These are phyloP conservation scores for Clavariopsis aquatica DNA, from an alignment of 495 filamentous ascomycete species.

Conservation along the genomic window DNA sequence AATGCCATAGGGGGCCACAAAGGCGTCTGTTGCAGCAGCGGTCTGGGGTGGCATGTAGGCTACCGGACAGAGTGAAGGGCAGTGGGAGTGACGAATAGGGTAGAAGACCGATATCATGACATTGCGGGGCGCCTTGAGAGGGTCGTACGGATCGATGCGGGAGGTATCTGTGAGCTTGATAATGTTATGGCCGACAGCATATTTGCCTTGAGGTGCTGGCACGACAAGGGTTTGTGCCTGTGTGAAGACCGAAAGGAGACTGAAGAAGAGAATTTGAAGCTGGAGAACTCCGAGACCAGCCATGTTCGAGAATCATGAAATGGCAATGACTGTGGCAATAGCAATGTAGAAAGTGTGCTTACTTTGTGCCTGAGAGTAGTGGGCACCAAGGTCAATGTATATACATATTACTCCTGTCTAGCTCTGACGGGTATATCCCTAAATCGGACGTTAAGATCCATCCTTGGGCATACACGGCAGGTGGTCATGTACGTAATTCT, in stretches of 20 bases:
- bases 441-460: too few relatives aligned
- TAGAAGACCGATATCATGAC: conserved; percentile 37
- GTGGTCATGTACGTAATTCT: not conserved
- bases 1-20: not conserved
- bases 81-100: conserved; percentile 4
- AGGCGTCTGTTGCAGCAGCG: conserved; percentile 5
- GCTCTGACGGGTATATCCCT: not conserved
- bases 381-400: too few relatives aligned
- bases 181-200: conserved; percentile 8
- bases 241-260: not conserved
- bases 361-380: too few relatives aligned
- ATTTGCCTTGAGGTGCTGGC: conserved; percentile 18
- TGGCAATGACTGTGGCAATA: too few relatives aligned
- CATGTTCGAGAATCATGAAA: not conserved
- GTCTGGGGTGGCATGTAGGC: conserved; percentile 26
- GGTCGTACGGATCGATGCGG: conserved; percentile 32
- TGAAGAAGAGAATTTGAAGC: not conserved
- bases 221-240: conserved; percentile 13
- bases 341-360: too few relatives aligned
- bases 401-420: not conserved
- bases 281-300: not conserved
- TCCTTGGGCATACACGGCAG: not conserved
- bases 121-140: conserved; percentile 11
- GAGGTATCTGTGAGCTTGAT: conserved; percentile 26
- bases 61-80: conserved; percentile 1